Base-by-base conservation (phyloP, 768 basidiomycete species). In the Chiua virens region DNA sequence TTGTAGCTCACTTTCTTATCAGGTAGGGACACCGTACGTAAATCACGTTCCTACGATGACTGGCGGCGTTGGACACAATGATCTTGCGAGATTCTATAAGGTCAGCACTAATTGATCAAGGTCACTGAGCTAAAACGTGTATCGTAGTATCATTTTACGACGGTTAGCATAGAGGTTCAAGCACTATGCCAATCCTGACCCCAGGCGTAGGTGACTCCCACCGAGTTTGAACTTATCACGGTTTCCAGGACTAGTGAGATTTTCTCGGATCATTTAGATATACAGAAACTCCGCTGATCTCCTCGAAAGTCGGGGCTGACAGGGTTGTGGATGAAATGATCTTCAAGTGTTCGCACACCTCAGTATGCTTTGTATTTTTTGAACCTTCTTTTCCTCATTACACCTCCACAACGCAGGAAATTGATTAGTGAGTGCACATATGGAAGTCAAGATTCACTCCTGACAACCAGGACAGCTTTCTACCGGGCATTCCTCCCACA, bases 251-350 rank as follows among this genome's bases (percentile, higher is more conserved):
- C 75, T 4, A 61, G 74, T 73, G 45, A 50, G 67, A 42, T 49
- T 25, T 20, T 9, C 30, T 6, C n/a, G 20, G 37, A 37, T 35
- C 8, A 22, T 44, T 22, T 42, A 21, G 15, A 30, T 28, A 41
- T 17, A 21, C 23, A 10, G 32, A 39, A 21, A 47, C 9, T 14
- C 37, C 13, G 21, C 45, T 54, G 38, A 49, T 27, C 17, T 17
- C 30, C 21, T 50, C 23, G 22, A 35, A 32, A 67, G 71, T 75
- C 14, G 75, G 78, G 15, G 66, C 74, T 4, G 74, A 78, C 52
- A 63, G 76, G 23, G 67, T 78, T 38, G 70, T 77, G 18, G 75
- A 79, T 52, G 79, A 77, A 61, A 75, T 77, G 69, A 73, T 78
- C 36, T 74, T 75, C 59, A 70, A 72, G 52, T 73, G 70, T 54